Base-by-base conservation (phyloP, 2,329 filamentous ascomycete species). In the Monosporascus sp. region DNA sequence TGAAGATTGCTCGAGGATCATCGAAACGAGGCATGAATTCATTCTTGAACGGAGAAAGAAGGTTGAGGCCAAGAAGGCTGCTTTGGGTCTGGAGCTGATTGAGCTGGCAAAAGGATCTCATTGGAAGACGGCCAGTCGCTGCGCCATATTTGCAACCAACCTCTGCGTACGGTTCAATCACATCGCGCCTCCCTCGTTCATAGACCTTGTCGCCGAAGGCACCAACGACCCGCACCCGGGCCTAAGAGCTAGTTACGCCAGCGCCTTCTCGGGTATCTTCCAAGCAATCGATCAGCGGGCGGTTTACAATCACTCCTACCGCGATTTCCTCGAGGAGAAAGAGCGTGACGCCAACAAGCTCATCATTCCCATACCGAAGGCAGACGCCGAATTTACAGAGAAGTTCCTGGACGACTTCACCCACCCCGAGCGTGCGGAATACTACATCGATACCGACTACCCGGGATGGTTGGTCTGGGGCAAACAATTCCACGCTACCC, bases 381-480 rank as follows among this genome's bases (percentile, higher is more conserved):
- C 90, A 37, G 88, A 96, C 61, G 79, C 85, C 0, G 76, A 82
- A 8, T 96, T 90, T 79, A 99, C 94, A 0, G 70, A 85, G 51
- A 81, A 85, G 24, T 96, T 90, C 65, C 76, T 99, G 6, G 79
- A 84, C 2, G 80, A 83, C 22, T 99, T 99, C 68, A 84, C 85
- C 9, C 80, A 88, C 47, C 85, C 87, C 6, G 85, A 74, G 14
- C 62, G 85, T 35, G 86, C 90, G 0, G 85, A 96, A 58, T 96
- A 95, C 68, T 95, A 92, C 67, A 84, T 97, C 46, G 94, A 99
- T 66, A 82, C 85, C 51, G 93, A 97, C 66, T 89, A 95, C 66
- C 90, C 93, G 5, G 94, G 94, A 35, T 99, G 95, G 95, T 79
- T 99, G 18, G 91, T 96, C 0, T 99, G 94, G 94, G 88, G 88